Percentiles rank a stretch among this genome's conserved stretches.
Conservation (phyloP, 1,284 basidiomycete genomes). For the Apiotrichum brassicae region DNA sequence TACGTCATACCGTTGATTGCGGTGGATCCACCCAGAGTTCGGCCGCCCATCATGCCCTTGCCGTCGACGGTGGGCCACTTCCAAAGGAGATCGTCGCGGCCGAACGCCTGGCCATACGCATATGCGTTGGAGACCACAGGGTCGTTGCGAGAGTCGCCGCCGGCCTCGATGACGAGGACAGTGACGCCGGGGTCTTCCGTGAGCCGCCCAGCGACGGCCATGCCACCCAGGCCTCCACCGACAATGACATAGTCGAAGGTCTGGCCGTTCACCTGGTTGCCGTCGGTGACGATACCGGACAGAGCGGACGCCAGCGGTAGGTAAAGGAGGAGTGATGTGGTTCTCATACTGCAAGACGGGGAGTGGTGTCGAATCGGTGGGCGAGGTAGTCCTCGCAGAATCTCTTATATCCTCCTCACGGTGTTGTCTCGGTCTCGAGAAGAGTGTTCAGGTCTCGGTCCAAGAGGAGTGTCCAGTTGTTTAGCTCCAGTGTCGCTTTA, state of each 20-base stretch:
- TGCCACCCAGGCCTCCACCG: constrained; percentile 12
- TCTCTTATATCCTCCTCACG: no score
- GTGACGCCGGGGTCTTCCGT: constrained; percentile 5
- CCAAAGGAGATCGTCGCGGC: constrained; percentile 18
- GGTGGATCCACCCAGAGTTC: constrained; percentile 23
- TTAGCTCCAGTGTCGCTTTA: no score
- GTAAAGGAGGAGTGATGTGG: neutral
- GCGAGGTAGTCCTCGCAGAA: no score
- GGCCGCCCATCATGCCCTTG: constrained; percentile 15
- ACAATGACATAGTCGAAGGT: constrained; percentile 11
- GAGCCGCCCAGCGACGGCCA: constrained; percentile 11
- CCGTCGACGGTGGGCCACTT: constrained; percentile 14
- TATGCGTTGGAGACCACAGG: constrained; percentile 13
- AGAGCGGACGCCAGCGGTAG: neutral
- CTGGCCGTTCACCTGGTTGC: neutral
- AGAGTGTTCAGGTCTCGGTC: no score
- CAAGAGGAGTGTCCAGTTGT: no score
- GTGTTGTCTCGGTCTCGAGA: no score
- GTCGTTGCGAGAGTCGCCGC: constrained; percentile 21
- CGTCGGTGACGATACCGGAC: constrained; percentile 2
- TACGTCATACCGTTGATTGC: constrained; percentile 42
- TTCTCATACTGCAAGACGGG: no score
- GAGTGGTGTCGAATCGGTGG: no score
- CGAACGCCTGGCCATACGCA: constrained; percentile 18
- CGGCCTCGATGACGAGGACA: constrained; percentile 23